phyloP scores from a whole-genome alignment of 2,329 filamentous ascomycete genomes.

The Alternaria conjuncta region DNA sequence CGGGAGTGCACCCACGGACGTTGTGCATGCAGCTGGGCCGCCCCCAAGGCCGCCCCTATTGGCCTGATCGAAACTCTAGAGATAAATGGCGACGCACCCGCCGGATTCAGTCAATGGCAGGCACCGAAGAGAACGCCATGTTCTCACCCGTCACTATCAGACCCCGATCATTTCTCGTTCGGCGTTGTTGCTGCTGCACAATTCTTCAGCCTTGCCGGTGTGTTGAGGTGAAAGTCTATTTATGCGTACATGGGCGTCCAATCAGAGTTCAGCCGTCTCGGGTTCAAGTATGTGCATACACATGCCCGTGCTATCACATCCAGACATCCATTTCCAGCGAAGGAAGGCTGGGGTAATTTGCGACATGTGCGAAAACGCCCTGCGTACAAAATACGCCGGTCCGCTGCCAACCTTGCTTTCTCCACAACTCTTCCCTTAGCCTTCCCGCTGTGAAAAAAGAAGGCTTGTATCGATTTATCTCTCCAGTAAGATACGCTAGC shows the following conservation, averaged over 20 bases:
- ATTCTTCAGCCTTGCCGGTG: background rate
- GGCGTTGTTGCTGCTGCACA: background rate
- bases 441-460: background rate
- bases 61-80: background rate
- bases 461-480: background rate
- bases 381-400: background rate
- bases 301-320: background rate
- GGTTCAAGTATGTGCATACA: background rate
- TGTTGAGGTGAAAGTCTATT: background rate
- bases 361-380: background rate
- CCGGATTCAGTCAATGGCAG: background rate
- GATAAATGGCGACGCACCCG: background rate
- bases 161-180: background rate
- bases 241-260: background rate
- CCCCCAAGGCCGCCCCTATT: background rate
- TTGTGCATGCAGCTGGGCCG: background rate
- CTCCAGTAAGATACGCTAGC: background rate
- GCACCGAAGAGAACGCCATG: background rate
- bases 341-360: background rate
- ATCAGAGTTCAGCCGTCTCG: background rate
- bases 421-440: background rate
- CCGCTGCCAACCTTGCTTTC: background rate
- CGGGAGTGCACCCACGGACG: background rate
- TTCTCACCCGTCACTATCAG: background rate
- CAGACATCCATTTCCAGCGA: background rate